Percentiles rank a stretch among this genome's conserved stretches.
Evolutionary conservation across 2,329 filamentous ascomycete genomes (phyloP).

Genomic region (Colletotrichum echinochloae): DNA sequence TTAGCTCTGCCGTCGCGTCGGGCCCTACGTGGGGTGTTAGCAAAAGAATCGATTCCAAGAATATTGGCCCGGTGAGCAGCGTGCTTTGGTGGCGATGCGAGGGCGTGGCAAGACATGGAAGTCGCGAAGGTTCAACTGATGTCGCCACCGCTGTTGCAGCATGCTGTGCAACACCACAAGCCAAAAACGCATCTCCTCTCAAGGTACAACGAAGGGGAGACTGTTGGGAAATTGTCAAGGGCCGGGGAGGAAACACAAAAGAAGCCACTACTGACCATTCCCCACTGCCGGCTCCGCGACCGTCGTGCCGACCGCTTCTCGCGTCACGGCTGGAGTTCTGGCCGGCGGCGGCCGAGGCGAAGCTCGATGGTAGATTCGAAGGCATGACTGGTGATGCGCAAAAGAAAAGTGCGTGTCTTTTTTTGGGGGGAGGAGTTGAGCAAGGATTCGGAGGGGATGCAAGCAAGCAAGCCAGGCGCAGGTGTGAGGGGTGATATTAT

Average conservation of each 20-base stretch:
- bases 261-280: slow-evolving; percentile 73
- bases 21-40: slow-evolving; percentile 57
- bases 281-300: slow-evolving; percentile 68
- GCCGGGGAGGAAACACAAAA: not conserved
- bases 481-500: slow-evolving; percentile 8
- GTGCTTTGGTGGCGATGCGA: slow-evolving; percentile 3
- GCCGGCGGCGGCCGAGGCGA: slow-evolving; percentile 85
- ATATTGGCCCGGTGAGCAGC: not conserved
- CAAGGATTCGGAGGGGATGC: slow-evolving; percentile 1
- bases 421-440: slow-evolving; percentile 12
- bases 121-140: not conserved
- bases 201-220: not conserved
- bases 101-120: slow-evolving; percentile 19
- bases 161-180: not conserved
- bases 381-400: slow-evolving; percentile 63
- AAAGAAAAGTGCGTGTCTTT: slow-evolving; percentile 11
- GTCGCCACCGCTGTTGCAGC: slow-evolving; percentile 7
- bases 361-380: slow-evolving; percentile 83
- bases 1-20: slow-evolving; percentile 70
- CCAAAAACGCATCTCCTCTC: not conserved
- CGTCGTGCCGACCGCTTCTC: slow-evolving; percentile 69
- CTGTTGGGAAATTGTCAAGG: not conserved
- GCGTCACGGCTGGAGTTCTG: slow-evolving; percentile 73
- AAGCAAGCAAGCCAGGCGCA: slow-evolving; percentile 25
- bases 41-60: not conserved